Evolutionary conservation across 2,329 filamentous ascomycete species (phyloP), one percentile per base, ranked within the genome.

Genomic region (Pseudogymnoascus sp.): DNA sequence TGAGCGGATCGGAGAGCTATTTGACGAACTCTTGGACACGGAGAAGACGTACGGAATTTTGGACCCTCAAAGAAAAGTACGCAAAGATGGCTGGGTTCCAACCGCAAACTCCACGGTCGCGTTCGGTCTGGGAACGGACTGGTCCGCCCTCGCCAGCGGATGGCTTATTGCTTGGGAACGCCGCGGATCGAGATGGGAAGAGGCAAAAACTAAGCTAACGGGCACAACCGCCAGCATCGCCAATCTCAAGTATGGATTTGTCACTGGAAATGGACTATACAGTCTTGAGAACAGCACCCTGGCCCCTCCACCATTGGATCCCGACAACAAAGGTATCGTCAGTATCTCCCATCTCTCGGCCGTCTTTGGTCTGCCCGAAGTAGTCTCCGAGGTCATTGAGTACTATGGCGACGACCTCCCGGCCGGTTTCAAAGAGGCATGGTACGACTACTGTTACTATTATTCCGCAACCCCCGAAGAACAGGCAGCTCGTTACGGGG

Each of bases 81-180:
- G 82, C 11, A 78, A 74, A 14, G 79, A 83, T 59, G 76, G 78
- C 1, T 80, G 79, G 69, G 74, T 75, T 0, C 80, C 81, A 2
- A 75, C 64, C 41, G 79, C 73, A 5, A 75, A 64, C 23, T 55
- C 70, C 6, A 75, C 67, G 14, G 75, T 81, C 0, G 78, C 80
- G 41, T 77, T 84, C 7, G 77, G 80, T 37, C 74, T 86, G 2
- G 83, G 83, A 2, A 84, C 83, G 0, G 84, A 86, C 66, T 86
- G 82, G 81, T 78, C 78, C 0, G 80, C 80, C 0, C 73, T 86
- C 1, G 83, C 83, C 0, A 78, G 78, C 2, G 78, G 78, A 0
- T 86, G 83, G 80, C 75, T 86, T 0, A 77, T 85, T 1, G 84
- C 83, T 63, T 86, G 81, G 80, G 83, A 86, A 68, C 77, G 83